phyloP scores from a whole-genome alignment of 192 early-diverging fungal genomes.

The Funneliformis mosseae region DNA sequence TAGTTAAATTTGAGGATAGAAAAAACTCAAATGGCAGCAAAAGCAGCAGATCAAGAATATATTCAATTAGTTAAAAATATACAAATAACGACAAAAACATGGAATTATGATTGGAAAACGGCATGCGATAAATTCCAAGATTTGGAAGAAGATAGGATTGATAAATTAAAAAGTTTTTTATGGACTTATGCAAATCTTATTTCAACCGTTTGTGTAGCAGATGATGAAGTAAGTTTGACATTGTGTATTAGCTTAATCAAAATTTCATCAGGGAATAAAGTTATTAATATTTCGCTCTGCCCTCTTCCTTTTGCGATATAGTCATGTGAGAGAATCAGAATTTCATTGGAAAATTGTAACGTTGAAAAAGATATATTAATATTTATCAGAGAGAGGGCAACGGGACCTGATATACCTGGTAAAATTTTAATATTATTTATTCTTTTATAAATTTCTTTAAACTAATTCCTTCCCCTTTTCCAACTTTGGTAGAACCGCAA shows the following conservation, averaged over 20 bases:
- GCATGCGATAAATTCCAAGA: slow-evolving; percentile 63
- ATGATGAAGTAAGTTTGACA: slow-evolving; percentile 61
- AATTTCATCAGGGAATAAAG: not conserved
- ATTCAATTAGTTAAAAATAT: slow-evolving; percentile 50
- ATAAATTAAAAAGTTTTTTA: slow-evolving; percentile 65
- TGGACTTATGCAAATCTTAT: slow-evolving; percentile 76
- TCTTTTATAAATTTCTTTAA: not conserved
- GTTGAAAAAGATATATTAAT: slow-evolving; percentile 62
- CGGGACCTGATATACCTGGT: slow-evolving; percentile 60
- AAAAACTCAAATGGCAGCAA: slow-evolving; percentile 43
- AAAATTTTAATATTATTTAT: slow-evolving; percentile 1
- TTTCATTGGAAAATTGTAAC: slow-evolving; percentile 64
- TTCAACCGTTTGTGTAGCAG: slow-evolving; percentile 65
- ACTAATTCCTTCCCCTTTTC: not conserved
- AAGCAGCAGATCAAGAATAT: slow-evolving; percentile 55
- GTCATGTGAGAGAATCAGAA: slow-evolving; percentile 73
- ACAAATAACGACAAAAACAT: slow-evolving; percentile 50
- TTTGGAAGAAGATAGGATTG: slow-evolving; percentile 76
- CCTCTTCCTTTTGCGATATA: slow-evolving; percentile 20
- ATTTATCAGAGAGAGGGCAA: slow-evolving; percentile 66
- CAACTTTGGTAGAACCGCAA: not conserved
- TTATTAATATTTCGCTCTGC: not conserved
- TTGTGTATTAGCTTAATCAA: not conserved
- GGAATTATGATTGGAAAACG: slow-evolving; percentile 55
- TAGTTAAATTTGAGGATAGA: slow-evolving; percentile 43